Evolutionary conservation across 208 protist species (phyloP).

Genomic region (Phytomonas sp.): DNA sequence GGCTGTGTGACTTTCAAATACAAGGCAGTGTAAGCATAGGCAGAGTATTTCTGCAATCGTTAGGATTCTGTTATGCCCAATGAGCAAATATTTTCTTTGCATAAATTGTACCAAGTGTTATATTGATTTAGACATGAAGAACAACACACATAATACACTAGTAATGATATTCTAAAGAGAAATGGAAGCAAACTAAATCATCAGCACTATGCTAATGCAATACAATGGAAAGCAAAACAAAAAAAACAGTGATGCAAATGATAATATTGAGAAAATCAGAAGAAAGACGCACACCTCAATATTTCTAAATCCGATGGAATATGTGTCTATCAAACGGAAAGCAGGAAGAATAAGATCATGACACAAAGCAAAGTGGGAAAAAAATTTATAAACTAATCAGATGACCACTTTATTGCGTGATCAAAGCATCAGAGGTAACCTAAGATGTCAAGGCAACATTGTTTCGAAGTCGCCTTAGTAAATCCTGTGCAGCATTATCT

Average conservation of each 20-base stretch:
- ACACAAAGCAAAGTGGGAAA: not conserved
- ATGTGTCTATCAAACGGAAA: not conserved
- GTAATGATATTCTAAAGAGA: not conserved
- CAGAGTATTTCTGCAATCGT: not conserved
- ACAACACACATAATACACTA: not conserved
- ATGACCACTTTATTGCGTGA: not conserved
- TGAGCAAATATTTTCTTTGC: not conserved
- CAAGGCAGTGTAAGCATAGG: not conserved
- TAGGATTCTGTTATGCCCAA: not conserved
- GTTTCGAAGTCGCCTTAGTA: not conserved
- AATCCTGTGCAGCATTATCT: not conserved
- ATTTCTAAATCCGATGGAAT: not conserved
- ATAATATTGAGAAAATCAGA: not conserved
- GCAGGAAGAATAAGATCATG: not conserved
- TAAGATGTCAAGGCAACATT: not conserved
- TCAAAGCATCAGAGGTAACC: not conserved
- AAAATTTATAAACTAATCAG: not conserved
- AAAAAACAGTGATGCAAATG: not conserved
- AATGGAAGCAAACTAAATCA: not conserved
- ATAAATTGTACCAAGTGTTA: not conserved
- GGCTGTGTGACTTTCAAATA: not conserved
- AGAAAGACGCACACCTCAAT: not conserved
- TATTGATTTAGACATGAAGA: not conserved
- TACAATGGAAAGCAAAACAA: not conserved
- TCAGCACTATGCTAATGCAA: not conserved